Percentiles rank a stretch among this genome's conserved stretches.
Conservation (phyloP, 2,329 filamentous ascomycete species). For the Colletotrichum ledebouriae region DNA sequence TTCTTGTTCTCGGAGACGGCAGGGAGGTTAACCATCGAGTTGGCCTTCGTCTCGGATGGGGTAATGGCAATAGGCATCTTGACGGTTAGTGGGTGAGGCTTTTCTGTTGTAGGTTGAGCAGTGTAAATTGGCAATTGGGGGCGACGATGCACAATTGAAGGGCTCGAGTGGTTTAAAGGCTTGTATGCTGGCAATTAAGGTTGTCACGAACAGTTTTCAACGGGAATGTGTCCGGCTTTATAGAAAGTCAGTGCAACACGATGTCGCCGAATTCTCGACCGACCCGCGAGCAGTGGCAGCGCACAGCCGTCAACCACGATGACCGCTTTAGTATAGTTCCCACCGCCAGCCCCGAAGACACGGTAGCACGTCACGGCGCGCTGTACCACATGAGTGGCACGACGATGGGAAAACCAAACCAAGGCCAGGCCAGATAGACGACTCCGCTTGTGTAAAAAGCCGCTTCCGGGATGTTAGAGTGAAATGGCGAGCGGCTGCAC, state of each 20-base stretch:
- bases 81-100: constrained; percentile 30
- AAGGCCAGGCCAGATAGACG: constrained; percentile 12
- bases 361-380: constrained; percentile 35
- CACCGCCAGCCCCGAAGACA: constrained; percentile 23
- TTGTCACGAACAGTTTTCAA: constrained; percentile 37
- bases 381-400: constrained; percentile 30
- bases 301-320: constrained; percentile 34
- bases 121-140: neutral
- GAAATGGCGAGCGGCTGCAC: constrained; percentile 19
- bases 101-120: neutral
- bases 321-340: constrained; percentile 19
- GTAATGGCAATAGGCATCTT: constrained; percentile 57
- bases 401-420: neutral
- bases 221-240: constrained; percentile 32
- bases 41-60: constrained; percentile 50
- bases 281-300: constrained; percentile 33
- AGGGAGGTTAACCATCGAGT: constrained; percentile 41
- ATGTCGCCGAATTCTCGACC: constrained; percentile 32
- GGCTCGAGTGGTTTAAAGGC: neutral
- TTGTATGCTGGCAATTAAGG: constrained; percentile 7
- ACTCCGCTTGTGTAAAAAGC: constrained; percentile 31
- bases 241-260: constrained; percentile 39
- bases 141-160: neutral
- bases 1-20: constrained; percentile 54
- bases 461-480: constrained; percentile 35